These are phyloP conservation scores for Penicillium paxilli DNA, from an alignment of 495 filamentous ascomycete genomes.

Conservation along the genomic window DNA sequence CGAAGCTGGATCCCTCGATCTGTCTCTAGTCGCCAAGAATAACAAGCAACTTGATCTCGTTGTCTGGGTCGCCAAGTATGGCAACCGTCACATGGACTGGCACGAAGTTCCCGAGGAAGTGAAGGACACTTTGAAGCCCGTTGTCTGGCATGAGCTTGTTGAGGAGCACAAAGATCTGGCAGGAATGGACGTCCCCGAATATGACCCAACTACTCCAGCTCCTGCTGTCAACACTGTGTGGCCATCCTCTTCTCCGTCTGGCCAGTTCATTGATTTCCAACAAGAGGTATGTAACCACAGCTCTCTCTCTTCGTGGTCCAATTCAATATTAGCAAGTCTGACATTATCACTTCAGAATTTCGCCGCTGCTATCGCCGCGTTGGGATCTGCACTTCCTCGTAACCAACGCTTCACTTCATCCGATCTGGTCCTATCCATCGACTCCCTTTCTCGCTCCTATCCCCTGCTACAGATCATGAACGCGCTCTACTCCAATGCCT, in stretches of 20 bases:
- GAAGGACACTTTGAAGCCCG: constrained; percentile 68
- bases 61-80: constrained; percentile 91
- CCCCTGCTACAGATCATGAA: constrained; percentile 77
- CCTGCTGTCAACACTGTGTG: constrained; percentile 60
- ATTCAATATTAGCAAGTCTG: neutral
- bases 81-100: constrained; percentile 90
- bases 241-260: constrained; percentile 50
- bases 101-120: constrained; percentile 76
- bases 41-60: constrained; percentile 73
- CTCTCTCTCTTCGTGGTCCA: neutral
- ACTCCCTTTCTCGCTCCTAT: constrained; percentile 76
- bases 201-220: constrained; percentile 49
- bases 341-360: constrained; percentile 58
- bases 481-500: constrained; percentile 79
- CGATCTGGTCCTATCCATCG: constrained; percentile 88
- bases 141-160: constrained; percentile 85
- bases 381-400: constrained; percentile 71
- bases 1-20: constrained; percentile 82
- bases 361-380: constrained; percentile 74
- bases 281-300: constrained; percentile 49
- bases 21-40: constrained; percentile 66
- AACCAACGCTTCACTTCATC: constrained; percentile 66
- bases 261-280: constrained; percentile 75
- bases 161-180: constrained; percentile 55
- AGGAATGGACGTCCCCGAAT: constrained; percentile 50